Base-by-base conservation (phyloP, 108 stramenopile genomes). In the Mediolabrus comicus region DNA sequence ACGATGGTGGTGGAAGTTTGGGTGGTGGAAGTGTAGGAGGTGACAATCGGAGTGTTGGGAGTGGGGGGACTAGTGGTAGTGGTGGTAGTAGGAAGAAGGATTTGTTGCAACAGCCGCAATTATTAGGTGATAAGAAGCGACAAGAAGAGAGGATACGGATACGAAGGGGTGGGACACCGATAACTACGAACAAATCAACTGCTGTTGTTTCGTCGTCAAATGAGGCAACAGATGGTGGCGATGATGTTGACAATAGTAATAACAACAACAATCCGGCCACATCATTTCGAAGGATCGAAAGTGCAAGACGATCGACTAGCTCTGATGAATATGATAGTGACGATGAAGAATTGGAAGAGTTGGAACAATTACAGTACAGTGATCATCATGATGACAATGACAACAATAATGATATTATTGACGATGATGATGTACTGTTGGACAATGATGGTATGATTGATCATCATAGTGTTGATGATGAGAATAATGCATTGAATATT, bases 281-380 rank as follows among this genome's bases (percentile, higher is more conserved):
- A 19, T 24, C 62, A 9, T 74, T 74, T 46, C 73, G 59, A n/a
- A 66, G 73, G 59, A 74, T 74, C 38, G 65, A 64, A 25, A 58
- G 57, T 29, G 33, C 43, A 7, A 56, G 62, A 26, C 38, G 39
- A 17, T 58, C 67, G 30, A 36, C 66, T 9, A 72, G 62, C 33
- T 62, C 53, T 3, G 65, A 61, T 52, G 73, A 58, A 27, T 63
- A 58, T 34, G 67, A 69, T 31, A 74, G 57, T 54, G 72, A 66
- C 17, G 74, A 75, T 39, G 59, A 24, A 30, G 55, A 56, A 11
- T 34, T 56, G 56, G 67, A 69, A 4, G 68, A 69, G 58, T 35
- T 39, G 43, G 55, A 69, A 29, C 52, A 53, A 28, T 69, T 56
- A 13, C 58, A 59, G 30, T 59, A 41, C 34, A 59, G 49, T 31